Base-by-base conservation (phyloP, 257 asterid genomes). In the Phtheirospermum japonicum region DNA sequence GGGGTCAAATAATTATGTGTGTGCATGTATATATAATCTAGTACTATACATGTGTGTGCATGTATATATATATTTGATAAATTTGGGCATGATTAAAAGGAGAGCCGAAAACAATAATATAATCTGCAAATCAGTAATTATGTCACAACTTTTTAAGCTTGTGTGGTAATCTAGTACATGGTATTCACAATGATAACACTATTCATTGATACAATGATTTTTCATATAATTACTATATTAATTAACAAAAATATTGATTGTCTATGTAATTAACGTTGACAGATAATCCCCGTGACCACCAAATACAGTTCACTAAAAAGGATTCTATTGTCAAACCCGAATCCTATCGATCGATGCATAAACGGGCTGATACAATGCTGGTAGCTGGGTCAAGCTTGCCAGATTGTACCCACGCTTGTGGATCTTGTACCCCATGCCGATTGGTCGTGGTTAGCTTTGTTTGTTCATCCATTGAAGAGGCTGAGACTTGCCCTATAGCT, bases 401-500 rank as follows among this genome's bases (percentile, higher is more conserved):
- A 2, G 94, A 90, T 72, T 90, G 95, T 70, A 80, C 82, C 0
- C 95, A 90, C 56, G 96, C 96, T 0, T 90, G 96, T 74, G 96
- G 96, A 49, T 88, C 96, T 26, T 90, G 96, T 73, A 82, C 77
- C 26, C 96, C 96, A 5, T 90, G 96, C 71, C 75, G 90, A 51
- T 71, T 90, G 74, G 95, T 88, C 4, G 80, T 82, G 87, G 98
- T 90, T 31, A 85, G 95, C 88, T 88, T 82, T 40, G 94, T 88
- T 30, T 88, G 96, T 54, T 86, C 96, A 18, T 76, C 94, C 1
- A 30, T 88, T 26, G 95, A 85, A 71, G 98, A 90, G 75, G 96
- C 98, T 8, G 98, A 90, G 75, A 79, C 95, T 61, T 90, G 98
- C 53, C 98, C 96, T 9, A 80, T 90, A 76, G 83, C 96, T 50